Conservation (phyloP, 2,329 filamentous ascomycete genomes). For the Fusarium aywerte region DNA sequence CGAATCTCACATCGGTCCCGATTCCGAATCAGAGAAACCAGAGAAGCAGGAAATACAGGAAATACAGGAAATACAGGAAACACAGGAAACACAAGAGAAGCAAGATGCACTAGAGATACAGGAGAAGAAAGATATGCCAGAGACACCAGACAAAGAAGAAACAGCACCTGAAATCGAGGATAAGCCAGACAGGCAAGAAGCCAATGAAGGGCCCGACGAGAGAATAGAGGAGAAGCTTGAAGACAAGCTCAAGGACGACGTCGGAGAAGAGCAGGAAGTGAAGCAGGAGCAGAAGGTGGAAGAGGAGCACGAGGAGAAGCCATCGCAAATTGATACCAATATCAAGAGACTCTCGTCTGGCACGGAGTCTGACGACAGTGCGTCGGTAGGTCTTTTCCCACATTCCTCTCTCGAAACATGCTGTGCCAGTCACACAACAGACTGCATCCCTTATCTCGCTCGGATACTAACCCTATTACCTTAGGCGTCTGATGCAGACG, state of each 20-base stretch:
- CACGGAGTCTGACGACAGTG: conserved; percentile 47
- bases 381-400: conserved; percentile 45
- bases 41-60: conserved; percentile 4
- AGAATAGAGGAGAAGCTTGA: conserved; percentile 1
- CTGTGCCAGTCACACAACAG: conserved; percentile 34
- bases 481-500: conserved; percentile 51
- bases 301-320: conserved; percentile 12
- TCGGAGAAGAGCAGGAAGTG: conserved; percentile 2
- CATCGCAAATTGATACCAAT: conserved; percentile 35
- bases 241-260: not conserved
- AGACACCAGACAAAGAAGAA: conserved; percentile 14
- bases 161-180: not conserved
- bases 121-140: conserved; percentile 5
- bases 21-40: conserved; percentile 23
- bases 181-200: not conserved
- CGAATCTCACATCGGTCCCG: conserved; percentile 18
- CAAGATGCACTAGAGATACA: not conserved
- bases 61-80: conserved; percentile 14
- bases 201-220: not conserved
- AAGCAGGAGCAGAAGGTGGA: conserved; percentile 1
- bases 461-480: conserved; percentile 30
- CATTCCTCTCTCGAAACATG: conserved; percentile 24
- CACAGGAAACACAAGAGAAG: conserved; percentile 5
- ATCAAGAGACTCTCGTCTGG: conserved; percentile 47
- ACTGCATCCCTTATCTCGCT: conserved; percentile 19